Percentiles rank a stretch among this genome's conserved stretches.
Evolutionary conservation across 2,329 filamentous ascomycete species (phyloP).

Genomic region (Lachnellula occidentalis): DNA sequence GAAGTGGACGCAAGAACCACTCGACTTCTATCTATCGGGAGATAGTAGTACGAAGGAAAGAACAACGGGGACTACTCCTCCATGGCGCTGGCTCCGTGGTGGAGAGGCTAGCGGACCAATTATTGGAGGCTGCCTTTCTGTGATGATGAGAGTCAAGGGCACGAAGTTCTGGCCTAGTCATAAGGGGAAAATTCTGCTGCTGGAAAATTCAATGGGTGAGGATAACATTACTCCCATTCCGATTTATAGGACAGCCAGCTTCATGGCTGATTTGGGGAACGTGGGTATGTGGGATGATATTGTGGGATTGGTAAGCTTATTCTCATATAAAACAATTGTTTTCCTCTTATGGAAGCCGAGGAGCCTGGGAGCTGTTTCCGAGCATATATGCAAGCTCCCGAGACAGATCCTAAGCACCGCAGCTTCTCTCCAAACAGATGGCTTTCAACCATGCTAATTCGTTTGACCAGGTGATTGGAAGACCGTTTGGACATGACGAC

Average conservation of each 20-base stretch:
- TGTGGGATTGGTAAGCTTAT: conserved; percentile 3
- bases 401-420: too few relatives aligned
- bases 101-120: neutral
- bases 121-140: conserved; percentile 1
- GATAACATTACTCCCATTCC: conserved; percentile 2
- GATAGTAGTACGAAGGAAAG: neutral
- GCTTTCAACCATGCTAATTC: too few relatives aligned
- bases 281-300: conserved; percentile 14
- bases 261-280: conserved; percentile 12
- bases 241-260: neutral
- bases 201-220: conserved; percentile 6
- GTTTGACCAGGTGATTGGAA: conserved; percentile 6
- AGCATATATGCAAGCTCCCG: too few relatives aligned
- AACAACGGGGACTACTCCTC: neutral
- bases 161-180: conserved; percentile 9
- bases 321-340: too few relatives aligned
- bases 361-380: too few relatives aligned
- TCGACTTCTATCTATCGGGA: neutral
- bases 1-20: conserved; percentile 1
- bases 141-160: neutral
- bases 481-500: conserved; percentile 8
- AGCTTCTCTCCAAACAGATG: too few relatives aligned
- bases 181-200: conserved; percentile 3
- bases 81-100: conserved; percentile 5
- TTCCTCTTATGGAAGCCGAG: too few relatives aligned